Conservation (phyloP, 441 rosid genomes). For the Codiaeum variegatum region DNA sequence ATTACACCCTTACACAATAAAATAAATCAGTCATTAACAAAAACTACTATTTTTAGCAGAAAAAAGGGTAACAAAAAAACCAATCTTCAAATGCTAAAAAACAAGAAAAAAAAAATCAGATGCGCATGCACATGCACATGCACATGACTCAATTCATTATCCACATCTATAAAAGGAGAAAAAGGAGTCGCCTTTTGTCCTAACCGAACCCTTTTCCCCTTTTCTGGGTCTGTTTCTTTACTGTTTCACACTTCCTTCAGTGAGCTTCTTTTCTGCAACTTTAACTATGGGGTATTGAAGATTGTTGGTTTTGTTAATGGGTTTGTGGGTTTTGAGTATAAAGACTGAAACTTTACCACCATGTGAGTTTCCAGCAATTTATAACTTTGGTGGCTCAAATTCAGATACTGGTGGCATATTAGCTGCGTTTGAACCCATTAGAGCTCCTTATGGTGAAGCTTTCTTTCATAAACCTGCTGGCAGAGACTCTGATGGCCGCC, state of each 20-base stretch:
- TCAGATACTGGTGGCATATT: conserved; percentile 88
- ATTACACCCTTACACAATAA: neutral
- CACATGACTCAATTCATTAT: neutral
- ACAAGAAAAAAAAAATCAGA: neutral
- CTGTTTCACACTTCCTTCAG: neutral
- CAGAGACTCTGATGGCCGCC: conserved; percentile 65
- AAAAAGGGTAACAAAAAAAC: neutral
- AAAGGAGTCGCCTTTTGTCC: neutral
- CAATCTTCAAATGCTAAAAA: neutral
- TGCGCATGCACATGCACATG: neutral
- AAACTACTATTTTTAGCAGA: neutral
- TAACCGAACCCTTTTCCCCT: neutral
- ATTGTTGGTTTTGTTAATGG: conserved; percentile 29
- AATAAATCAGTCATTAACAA: neutral
- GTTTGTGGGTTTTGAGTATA: conserved; percentile 32
- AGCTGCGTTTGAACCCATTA: conserved; percentile 68
- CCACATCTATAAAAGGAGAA: neutral
- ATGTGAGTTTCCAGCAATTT: conserved; percentile 70
- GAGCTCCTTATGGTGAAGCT: conserved; percentile 51
- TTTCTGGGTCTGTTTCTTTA: neutral
- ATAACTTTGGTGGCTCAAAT: conserved; percentile 91
- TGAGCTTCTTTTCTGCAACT: neutral
- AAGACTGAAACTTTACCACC: conserved; percentile 30
- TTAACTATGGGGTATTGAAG: conserved; percentile 28
- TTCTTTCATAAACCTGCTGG: conserved; percentile 74